Evolutionary conservation across 495 filamentous ascomycete species (phyloP).

Genomic region (Cercophora scortea): DNA sequence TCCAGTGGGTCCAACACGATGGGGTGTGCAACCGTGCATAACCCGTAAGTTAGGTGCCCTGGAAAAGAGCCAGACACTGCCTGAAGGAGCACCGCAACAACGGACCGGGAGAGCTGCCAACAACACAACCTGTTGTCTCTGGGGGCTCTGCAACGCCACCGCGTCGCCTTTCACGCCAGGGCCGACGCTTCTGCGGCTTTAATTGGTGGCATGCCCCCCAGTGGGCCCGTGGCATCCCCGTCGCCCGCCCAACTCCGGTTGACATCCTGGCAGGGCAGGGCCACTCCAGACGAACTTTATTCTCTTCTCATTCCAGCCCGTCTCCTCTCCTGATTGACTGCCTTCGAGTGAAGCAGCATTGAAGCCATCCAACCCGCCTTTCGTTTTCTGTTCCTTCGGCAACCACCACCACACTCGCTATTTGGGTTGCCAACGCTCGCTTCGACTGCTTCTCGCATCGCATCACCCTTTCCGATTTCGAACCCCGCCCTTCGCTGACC

Average conservation of each 20-base stretch:
- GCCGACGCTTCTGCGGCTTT: not conserved
- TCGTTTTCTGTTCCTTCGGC: conserved; percentile 14
- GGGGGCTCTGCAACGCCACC: not conserved
- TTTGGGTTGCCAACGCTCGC: conserved; percentile 7
- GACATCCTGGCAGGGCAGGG: conserved; percentile 2
- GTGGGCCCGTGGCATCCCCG: not conserved
- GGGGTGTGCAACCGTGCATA: too few relatives aligned
- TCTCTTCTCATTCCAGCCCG: conserved; percentile 11
- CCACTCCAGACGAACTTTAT: conserved; percentile 5
- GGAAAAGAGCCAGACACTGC: not conserved
- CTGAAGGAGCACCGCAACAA: not conserved
- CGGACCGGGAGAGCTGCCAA: not conserved
- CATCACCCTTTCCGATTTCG: not conserved
- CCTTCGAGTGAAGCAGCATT: not conserved
- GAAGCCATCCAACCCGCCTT: conserved; percentile 1
- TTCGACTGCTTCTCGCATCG: not conserved
- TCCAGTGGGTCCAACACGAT: not conserved
- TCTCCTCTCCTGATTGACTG: not conserved
- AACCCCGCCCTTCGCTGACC: not conserved
- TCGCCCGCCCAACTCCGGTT: not conserved
- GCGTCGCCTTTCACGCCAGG: not conserved
- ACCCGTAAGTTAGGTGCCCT: too few relatives aligned
- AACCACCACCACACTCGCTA: conserved; percentile 17
- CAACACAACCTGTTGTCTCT: not conserved
- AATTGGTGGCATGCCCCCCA: conserved; percentile 13